Percentiles rank a stretch among this genome's conserved stretches.
These are phyloP conservation scores for Alternaria conjuncta DNA, from an alignment of 2,329 filamentous ascomycete genomes.

Conservation along the genomic window DNA sequence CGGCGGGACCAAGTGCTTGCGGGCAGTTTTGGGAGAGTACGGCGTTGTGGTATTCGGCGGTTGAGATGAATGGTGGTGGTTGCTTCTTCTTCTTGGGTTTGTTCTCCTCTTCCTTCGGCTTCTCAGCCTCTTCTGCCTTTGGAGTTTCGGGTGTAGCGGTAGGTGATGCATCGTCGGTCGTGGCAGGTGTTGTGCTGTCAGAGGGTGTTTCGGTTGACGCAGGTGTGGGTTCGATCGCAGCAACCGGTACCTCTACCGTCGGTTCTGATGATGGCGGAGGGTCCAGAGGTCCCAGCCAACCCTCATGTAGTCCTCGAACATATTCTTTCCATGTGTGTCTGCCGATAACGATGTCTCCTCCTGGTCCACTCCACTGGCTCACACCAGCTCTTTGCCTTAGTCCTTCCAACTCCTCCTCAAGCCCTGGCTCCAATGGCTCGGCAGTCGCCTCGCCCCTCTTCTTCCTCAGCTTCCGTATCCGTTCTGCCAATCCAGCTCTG, in stretches of 20 bases:
- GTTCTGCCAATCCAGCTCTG: conserved; percentile 83
- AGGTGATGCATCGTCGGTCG: conserved; percentile 46
- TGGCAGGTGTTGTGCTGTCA: conserved; percentile 14
- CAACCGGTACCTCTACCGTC: conserved; percentile 28
- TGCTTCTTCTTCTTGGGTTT: conserved; percentile 62
- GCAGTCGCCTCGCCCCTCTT: conserved; percentile 62
- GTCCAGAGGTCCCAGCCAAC: conserved; percentile 88
- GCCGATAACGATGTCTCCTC: conserved; percentile 87
- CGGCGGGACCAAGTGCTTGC: conserved; percentile 72
- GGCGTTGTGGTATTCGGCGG: conserved; percentile 73
- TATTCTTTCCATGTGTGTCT: conserved; percentile 98
- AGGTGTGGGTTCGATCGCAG: conserved; percentile 12
- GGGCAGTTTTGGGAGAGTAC: conserved; percentile 71
- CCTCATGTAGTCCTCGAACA: conserved; percentile 88
- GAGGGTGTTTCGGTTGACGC: conserved; percentile 17
- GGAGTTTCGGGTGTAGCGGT: conserved; percentile 34
- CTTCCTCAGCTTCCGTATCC: conserved; percentile 71
- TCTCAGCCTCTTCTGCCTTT: conserved; percentile 35
- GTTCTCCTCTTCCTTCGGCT: conserved; percentile 48
- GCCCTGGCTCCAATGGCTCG: conserved; percentile 55
- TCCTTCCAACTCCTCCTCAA: conserved; percentile 66
- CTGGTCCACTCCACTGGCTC: conserved; percentile 72
- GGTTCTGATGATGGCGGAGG: conserved; percentile 54
- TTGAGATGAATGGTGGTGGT: conserved; percentile 74
- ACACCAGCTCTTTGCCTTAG: conserved; percentile 72